These are phyloP conservation scores for Mortierella claussenii DNA, from an alignment of 192 early-diverging fungal species.

Conservation along the genomic window DNA sequence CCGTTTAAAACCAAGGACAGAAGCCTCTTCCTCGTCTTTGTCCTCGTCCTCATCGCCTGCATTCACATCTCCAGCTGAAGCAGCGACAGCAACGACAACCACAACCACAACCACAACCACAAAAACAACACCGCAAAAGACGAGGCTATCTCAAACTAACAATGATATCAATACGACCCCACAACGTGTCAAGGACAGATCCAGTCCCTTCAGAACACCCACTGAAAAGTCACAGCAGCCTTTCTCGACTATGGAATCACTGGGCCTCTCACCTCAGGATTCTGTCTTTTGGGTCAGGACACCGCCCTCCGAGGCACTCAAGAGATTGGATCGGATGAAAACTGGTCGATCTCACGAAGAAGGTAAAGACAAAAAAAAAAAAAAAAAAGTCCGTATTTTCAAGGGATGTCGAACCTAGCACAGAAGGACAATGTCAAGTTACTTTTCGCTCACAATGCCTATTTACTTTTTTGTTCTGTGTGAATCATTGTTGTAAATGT, in stretches of 20 bases:
- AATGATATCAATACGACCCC: background rate
- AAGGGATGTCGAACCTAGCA: too few species aligned
- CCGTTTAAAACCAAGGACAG: background rate
- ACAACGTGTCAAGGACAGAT: background rate
- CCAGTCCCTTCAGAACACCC: constrained; percentile 34
- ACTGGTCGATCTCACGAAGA: constrained; percentile 41
- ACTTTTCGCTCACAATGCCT: background rate
- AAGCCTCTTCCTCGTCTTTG: background rate
- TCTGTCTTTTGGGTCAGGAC: constrained; percentile 49
- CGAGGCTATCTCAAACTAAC: background rate
- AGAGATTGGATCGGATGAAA: constrained; percentile 17
- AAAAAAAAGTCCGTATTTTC: too few species aligned
- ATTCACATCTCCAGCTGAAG: too few species aligned
- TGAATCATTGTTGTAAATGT: background rate
- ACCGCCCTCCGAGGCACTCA: constrained; percentile 37
- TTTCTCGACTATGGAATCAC: constrained; percentile 23
- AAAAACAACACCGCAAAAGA: constrained; percentile 2
- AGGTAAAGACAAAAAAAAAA: constrained; percentile 5
- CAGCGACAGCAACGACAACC: too few species aligned
- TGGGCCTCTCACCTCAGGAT: constrained; percentile 42
- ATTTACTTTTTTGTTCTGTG: background rate
- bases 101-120: background rate
- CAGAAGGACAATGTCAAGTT: background rate
- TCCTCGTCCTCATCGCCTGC: too few species aligned
- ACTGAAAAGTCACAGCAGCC: constrained; percentile 15